Conservation (phyloP, 768 basidiomycete species). For the Fomitopsis serialis region DNA sequence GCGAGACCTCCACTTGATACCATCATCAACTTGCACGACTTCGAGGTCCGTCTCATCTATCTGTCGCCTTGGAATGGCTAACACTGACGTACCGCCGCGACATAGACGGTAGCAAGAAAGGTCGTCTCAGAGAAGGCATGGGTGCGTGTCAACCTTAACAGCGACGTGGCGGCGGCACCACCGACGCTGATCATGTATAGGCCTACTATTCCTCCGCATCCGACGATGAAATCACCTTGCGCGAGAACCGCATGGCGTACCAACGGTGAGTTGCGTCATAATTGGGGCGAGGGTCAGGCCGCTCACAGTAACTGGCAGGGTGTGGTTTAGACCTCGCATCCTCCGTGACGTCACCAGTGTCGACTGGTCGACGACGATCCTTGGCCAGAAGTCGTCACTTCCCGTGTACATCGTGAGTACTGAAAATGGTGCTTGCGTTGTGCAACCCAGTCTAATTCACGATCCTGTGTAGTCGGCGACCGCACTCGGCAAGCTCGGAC, state of each 20-base stretch:
- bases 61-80: not conserved
- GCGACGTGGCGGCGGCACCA: not conserved
- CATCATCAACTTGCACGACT: constrained; percentile 89
- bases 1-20: constrained; percentile 70
- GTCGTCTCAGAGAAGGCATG: constrained; percentile 86
- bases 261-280: constrained; percentile 53
- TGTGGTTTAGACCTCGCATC: constrained; percentile 30
- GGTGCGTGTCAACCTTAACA: constrained; percentile 24
- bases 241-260: constrained; percentile 89
- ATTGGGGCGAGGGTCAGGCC: no score
- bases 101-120: constrained; percentile 73
- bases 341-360: constrained; percentile 80
- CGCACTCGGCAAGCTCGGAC: constrained; percentile 89
- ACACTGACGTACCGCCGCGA: not conserved
- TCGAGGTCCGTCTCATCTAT: constrained; percentile 54
- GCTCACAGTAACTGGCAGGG: constrained; percentile 13
- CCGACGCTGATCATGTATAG: constrained; percentile 16
- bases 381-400: constrained; percentile 71
- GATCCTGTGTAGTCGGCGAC: constrained; percentile 73
- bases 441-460: no score
- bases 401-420: constrained; percentile 81
- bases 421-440: constrained; percentile 63
- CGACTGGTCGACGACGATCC: constrained; percentile 80
- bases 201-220: constrained; percentile 96
- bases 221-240: constrained; percentile 87